Percentiles rank a stretch among this genome's conserved stretches.
Conservation (phyloP, 2,329 filamentous ascomycete species). For the Orbilia ellipsospora region DNA sequence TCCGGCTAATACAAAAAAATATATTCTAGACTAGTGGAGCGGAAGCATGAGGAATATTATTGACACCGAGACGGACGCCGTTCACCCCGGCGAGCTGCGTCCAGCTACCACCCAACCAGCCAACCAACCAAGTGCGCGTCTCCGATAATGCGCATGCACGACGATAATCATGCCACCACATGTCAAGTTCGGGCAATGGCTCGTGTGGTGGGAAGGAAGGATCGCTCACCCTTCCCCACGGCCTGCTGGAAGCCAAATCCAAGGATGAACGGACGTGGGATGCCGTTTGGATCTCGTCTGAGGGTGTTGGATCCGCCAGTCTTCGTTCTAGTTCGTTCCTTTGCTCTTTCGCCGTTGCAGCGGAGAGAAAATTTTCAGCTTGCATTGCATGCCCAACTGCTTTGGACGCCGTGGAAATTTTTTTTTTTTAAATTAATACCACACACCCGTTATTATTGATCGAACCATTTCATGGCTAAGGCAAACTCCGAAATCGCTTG, state of each 20-base stretch:
- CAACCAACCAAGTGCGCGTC: neutral
- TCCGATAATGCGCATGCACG: slow-evolving; percentile 37
- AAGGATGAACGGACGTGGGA: slow-evolving; percentile 4
- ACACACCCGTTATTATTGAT: too few species aligned
- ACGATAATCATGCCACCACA: slow-evolving; percentile 47
- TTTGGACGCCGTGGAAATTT: neutral
- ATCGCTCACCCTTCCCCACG: too few species aligned
- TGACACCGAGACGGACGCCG: slow-evolving; percentile 34
- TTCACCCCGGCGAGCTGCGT: slow-evolving; percentile 11
- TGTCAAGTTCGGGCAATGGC: neutral
- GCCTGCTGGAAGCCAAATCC: neutral
- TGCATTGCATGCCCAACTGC: neutral
- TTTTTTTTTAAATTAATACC: too few species aligned
- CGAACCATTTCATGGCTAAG: too few species aligned
- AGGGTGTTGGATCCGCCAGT: neutral
- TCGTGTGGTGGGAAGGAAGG: slow-evolving; percentile 19
- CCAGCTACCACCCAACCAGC: neutral
- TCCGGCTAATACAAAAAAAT: neutral
- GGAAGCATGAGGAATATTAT: neutral
- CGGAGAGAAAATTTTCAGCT: neutral
- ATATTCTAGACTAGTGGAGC: neutral
- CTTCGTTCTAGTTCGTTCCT: slow-evolving; percentile 30
- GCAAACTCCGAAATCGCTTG: slow-evolving; percentile 27
- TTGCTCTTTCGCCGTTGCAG: slow-evolving; percentile 7
- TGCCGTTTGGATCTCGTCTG: too few species aligned